A percentile compares a stretch with the other conserved stretches of the same genome.
Evolutionary conservation across 352 stramenopile genomes (phyloP).

Genomic region (Elongisporangium prolatum): DNA sequence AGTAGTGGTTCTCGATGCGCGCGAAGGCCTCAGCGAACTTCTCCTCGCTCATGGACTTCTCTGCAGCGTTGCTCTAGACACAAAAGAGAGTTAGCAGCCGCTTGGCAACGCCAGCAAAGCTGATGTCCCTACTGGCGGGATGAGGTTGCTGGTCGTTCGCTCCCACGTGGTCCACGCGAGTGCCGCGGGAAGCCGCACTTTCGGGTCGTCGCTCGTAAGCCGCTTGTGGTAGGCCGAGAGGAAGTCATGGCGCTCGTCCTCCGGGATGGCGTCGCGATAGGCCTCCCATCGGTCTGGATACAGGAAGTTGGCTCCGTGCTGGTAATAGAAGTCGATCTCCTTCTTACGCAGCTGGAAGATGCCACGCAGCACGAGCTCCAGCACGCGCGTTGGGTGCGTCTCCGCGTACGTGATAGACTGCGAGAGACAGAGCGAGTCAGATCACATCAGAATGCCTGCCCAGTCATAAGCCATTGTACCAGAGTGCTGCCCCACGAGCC

Average conservation of each 20-base stretch:
- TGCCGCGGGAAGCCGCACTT: slow-evolving; percentile 73
- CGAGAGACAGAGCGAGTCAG: not conserved
- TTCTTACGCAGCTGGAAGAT: slow-evolving; percentile 90
- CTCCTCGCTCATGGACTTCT: slow-evolving; percentile 74
- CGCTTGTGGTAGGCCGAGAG: slow-evolving; percentile 87
- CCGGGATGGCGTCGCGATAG: slow-evolving; percentile 84
- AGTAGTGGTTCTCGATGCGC: slow-evolving; percentile 93
- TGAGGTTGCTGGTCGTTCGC: slow-evolving; percentile 81
- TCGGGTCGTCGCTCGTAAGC: slow-evolving; percentile 84
- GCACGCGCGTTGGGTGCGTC: slow-evolving; percentile 75
- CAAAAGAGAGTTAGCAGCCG: not conserved
- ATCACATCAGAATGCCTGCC: not conserved
- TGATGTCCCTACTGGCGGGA: slow-evolving; percentile 30
- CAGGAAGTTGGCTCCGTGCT: slow-evolving; percentile 82
- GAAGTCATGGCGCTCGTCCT: slow-evolving; percentile 77
- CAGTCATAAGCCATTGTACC: slow-evolving; percentile 13
- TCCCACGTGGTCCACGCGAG: slow-evolving; percentile 92
- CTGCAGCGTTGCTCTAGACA: slow-evolving; percentile 40
- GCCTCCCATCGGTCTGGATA: slow-evolving; percentile 90
- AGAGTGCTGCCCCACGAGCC: slow-evolving; percentile 94
- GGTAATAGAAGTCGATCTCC: slow-evolving; percentile 94
- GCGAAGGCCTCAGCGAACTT: slow-evolving; percentile 89
- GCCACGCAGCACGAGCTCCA: slow-evolving; percentile 88
- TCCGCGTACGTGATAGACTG: slow-evolving; percentile 90
- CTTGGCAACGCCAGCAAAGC: slow-evolving; percentile 2